Conservation (phyloP, 768 basidiomycete genomes). For the Leccinum sublutescens region DNA sequence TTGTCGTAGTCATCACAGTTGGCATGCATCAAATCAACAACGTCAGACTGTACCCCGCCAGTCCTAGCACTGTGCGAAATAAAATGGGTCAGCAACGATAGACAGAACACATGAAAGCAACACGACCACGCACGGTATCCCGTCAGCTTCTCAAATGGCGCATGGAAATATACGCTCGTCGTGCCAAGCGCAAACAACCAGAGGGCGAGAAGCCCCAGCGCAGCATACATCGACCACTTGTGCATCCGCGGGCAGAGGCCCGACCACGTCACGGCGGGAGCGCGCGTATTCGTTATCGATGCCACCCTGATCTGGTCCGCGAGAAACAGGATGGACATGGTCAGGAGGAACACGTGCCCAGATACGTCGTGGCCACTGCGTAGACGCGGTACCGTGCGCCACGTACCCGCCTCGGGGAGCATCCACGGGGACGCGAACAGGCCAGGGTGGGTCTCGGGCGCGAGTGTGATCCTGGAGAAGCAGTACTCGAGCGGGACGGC, state of each 20-base stretch:
- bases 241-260: constrained; percentile 44
- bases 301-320: constrained; percentile 59
- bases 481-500: constrained; percentile 60
- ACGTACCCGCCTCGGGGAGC: constrained; percentile 37
- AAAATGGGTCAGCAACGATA: constrained; percentile 12
- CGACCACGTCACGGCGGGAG: constrained; percentile 2
- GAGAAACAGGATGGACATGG: constrained; percentile 75
- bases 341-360: constrained; percentile 89
- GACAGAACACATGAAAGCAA: constrained; percentile 2
- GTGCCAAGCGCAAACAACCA: constrained; percentile 77
- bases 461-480: constrained; percentile 46
- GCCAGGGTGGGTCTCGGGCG: constrained; percentile 58
- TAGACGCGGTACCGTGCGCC: constrained; percentile 57
- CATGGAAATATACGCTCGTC: constrained; percentile 90
- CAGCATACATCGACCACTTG: constrained; percentile 44
- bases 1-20: neutral
- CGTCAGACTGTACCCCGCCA: constrained; percentile 36
- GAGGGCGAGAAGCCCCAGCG: constrained; percentile 49
- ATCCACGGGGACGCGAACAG: constrained; percentile 50
- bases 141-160: constrained; percentile 81
- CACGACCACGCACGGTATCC: constrained; percentile 66
- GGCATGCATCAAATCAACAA: constrained; percentile 13
- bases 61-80: constrained; percentile 36
- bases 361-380: constrained; percentile 89
- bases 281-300: constrained; percentile 42